Percentiles rank a stretch among this genome's conserved stretches.
These are phyloP conservation scores for Lumnitzera racemosa DNA, from an alignment of 345 rosid species.

Conservation along the genomic window DNA sequence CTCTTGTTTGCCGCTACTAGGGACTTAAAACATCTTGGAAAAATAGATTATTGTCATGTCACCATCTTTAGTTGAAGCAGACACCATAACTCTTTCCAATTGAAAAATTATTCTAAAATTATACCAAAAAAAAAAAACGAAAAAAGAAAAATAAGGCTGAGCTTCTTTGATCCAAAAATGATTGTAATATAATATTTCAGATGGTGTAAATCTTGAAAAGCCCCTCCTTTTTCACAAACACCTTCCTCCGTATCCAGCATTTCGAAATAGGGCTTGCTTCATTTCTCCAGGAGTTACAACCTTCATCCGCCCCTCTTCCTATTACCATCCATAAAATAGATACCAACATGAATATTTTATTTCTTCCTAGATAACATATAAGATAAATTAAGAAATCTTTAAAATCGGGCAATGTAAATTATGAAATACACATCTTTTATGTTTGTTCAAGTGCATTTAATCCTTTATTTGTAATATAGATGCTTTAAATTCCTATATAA, in stretches of 20 bases:
- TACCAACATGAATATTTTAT: not conserved
- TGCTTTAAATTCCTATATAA: too few species aligned
- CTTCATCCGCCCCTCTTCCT: slow-evolving; percentile 43
- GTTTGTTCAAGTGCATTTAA: not conserved
- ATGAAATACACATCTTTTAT: not conserved
- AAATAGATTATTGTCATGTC: not conserved
- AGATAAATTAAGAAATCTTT: too few species aligned
- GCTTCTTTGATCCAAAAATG: slow-evolving; percentile 2
- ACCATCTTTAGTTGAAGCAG: not conserved
- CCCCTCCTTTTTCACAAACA: slow-evolving; percentile 31
- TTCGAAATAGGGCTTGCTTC: slow-evolving; percentile 78
- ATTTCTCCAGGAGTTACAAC: slow-evolving; percentile 56
- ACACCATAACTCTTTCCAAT: not conserved
- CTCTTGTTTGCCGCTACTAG: too few species aligned
- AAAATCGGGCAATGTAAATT: too few species aligned
- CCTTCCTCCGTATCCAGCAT: slow-evolving; percentile 97
- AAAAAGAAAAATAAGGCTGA: not conserved
- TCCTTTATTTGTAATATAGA: too few species aligned
- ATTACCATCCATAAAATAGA: not conserved
- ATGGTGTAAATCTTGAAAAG: too few species aligned
- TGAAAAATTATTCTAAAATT: too few species aligned
- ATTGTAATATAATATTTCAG: not conserved
- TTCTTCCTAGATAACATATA: not conserved
- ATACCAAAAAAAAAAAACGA: not conserved
- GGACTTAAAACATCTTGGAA: too few species aligned